Evolutionary conservation across 164 flowering plant genomes (phyloP).

Genomic region (Liquidambar formosana): DNA sequence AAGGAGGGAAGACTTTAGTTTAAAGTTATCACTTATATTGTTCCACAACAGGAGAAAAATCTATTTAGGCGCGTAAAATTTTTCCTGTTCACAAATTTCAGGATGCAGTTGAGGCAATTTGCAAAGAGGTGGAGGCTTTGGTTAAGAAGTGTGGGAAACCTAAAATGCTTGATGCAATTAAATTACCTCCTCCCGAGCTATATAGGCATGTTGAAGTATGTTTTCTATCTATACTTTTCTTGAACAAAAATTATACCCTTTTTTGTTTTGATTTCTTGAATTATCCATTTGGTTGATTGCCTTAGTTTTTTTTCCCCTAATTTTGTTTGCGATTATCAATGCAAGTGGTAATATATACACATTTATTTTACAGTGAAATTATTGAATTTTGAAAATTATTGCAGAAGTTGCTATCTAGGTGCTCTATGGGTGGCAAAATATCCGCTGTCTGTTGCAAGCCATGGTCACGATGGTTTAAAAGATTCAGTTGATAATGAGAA

Average conservation of each 20-base stretch:
- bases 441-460: too few species aligned
- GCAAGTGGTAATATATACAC: too few species aligned
- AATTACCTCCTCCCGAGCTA: conserved; percentile 87
- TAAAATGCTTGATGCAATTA: conserved; percentile 94
- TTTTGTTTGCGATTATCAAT: background rate
- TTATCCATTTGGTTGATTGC: background rate
- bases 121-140: conserved; percentile 73
- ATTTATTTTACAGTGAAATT: too few species aligned
- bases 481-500: too few species aligned
- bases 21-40: background rate
- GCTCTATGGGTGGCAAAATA: too few species aligned
- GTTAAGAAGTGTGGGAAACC: conserved; percentile 84
- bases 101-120: conserved; percentile 83
- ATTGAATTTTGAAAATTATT: too few species aligned
- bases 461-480: too few species aligned
- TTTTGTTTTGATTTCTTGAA: background rate
- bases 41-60: background rate
- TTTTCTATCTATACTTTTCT: background rate
- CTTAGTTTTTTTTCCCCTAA: background rate
- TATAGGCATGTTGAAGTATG: conserved; percentile 91
- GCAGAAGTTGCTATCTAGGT: background rate
- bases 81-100: conserved; percentile 27
- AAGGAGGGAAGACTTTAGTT: background rate
- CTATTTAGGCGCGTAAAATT: background rate
- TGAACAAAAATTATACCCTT: background rate